Percentiles rank a stretch among this genome's conserved stretches.
Evolutionary conservation across 169 alveolate species (phyloP).

Genomic region (Cryptosporidium bovis): DNA sequence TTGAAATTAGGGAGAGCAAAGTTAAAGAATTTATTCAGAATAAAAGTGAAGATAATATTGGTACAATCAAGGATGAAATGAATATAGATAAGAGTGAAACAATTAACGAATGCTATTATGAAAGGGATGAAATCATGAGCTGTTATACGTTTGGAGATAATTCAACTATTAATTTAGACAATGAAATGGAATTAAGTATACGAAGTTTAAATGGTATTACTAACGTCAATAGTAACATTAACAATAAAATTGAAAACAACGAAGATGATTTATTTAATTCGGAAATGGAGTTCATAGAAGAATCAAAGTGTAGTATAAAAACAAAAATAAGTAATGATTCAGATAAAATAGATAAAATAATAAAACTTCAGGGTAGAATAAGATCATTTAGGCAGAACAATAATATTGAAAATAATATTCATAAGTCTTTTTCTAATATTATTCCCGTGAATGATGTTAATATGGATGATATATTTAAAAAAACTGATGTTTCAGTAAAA

Average conservation of each 20-base stretch:
- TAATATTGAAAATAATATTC: neutral
- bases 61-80: no score
- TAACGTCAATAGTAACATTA: neutral
- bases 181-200: conserved; percentile 12
- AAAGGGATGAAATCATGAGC: conserved; percentile 26
- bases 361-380: conserved; percentile 55
- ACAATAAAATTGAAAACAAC: neutral
- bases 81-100: neutral
- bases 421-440: neutral
- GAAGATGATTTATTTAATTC: neutral
- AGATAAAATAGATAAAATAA: conserved; percentile 35
- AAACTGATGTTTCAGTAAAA: no score
- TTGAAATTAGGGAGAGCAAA: conserved; percentile 21
- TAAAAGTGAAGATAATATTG: no score
- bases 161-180: conserved; percentile 33
- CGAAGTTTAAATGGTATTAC: neutral
- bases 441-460: no score
- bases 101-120: conserved; percentile 5
- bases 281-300: neutral
- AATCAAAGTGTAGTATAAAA: neutral
- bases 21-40: no score
- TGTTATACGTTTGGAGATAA: conserved; percentile 57
- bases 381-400: conserved; percentile 23
- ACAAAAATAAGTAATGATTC: neutral
- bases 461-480: no score